Conservation (phyloP, 768 basidiomycete species). For the Leccinum fibrillosum region DNA sequence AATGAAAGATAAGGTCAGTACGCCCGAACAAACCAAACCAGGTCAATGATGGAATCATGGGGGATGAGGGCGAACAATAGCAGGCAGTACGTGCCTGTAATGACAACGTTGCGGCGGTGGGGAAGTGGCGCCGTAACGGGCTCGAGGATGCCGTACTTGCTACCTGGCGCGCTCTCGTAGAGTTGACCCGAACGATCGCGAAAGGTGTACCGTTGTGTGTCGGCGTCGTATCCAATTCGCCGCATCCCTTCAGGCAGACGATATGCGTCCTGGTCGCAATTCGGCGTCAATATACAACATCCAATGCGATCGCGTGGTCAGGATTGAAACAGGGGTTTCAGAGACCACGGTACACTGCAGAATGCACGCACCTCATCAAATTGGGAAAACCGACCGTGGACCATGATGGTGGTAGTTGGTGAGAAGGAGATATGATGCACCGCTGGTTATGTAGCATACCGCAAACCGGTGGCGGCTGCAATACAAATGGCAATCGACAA, state of each 20-base stretch:
- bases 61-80: no score
- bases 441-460: no score
- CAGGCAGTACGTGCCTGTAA: slow-evolving; percentile 15
- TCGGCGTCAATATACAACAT: not conserved
- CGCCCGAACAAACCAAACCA: not conserved
- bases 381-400: slow-evolving; percentile 20
- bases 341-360: not conserved
- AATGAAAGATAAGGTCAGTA: not conserved
- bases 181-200: slow-evolving; percentile 41
- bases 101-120: slow-evolving; percentile 26
- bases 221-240: slow-evolving; percentile 53
- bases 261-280: slow-evolving; percentile 30
- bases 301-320: not conserved
- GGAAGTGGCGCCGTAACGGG: slow-evolving; percentile 29
- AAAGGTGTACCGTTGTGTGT: slow-evolving; percentile 50
- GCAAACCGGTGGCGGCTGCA: no score
- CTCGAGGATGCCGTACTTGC: slow-evolving; percentile 41
- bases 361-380: slow-evolving; percentile 20
- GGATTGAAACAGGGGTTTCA: not conserved
- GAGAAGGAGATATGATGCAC: no score
- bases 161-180: slow-evolving; percentile 45
- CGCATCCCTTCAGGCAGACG: slow-evolving; percentile 43
- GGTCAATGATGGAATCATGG: not conserved
- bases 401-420: slow-evolving; percentile 7
- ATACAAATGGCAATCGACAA: no score